Evolutionary conservation across 139 green algal species (phyloP).

Genomic region (Bryopsis sp.): DNA sequence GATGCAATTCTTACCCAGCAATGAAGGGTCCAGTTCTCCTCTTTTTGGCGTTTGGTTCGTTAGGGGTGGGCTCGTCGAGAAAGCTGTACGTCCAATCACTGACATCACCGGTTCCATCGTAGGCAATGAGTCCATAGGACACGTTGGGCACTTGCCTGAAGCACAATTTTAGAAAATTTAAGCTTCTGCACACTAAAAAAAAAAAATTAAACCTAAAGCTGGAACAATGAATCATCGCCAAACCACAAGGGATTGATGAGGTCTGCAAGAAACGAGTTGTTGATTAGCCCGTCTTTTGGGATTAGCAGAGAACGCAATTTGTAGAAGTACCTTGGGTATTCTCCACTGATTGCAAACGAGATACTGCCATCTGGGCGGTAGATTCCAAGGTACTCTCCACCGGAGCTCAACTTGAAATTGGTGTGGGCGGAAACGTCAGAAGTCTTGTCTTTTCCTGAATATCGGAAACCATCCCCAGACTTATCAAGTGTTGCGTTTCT

Average conservation of each 20-base stretch:
- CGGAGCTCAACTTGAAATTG: constrained; percentile 5
- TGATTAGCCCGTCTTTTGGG: too few relatives aligned
- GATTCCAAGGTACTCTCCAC: constrained; percentile 11
- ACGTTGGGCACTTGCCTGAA: constrained; percentile 9
- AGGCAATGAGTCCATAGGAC: constrained; percentile 7
- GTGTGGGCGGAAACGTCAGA: constrained; percentile 1
- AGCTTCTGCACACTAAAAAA: too few relatives aligned
- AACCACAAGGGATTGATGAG: too few relatives aligned
- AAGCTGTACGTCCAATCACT: background rate
- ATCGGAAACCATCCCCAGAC: too few relatives aligned
- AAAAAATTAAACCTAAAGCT: too few relatives aligned
- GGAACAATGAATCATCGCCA: too few relatives aligned
- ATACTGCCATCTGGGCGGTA: constrained; percentile 8
- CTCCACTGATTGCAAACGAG: background rate
- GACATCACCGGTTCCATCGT: too few relatives aligned
- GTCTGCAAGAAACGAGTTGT: too few relatives aligned
- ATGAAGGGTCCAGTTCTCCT: constrained; percentile 8
- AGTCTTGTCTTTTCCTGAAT: constrained; percentile 1
- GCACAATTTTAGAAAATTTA: too few relatives aligned
- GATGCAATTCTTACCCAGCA: too few relatives aligned
- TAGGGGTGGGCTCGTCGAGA: background rate
- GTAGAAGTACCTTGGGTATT: constrained; percentile 11
- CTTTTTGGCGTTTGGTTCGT: background rate
- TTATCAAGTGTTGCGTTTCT: too few relatives aligned
- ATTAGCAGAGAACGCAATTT: too few relatives aligned